phyloP scores from a whole-genome alignment of 768 basidiomycete genomes.

The Phanerodontia chrysosporium region DNA sequence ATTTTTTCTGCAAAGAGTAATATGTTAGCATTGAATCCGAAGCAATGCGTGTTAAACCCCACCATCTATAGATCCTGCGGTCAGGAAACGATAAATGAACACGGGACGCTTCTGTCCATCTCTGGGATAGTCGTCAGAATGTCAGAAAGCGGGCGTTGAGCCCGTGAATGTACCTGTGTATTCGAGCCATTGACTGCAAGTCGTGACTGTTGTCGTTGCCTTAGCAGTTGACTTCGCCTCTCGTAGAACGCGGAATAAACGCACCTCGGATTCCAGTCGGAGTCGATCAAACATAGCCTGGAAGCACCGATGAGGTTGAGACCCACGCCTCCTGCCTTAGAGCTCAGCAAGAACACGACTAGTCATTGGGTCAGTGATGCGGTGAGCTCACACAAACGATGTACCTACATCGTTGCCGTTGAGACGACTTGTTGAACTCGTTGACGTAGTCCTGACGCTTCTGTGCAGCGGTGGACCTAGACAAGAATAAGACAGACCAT shows the following conservation, averaged over 20 bases:
- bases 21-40: constrained; percentile 6
- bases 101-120: constrained; percentile 94
- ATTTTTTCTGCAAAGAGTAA: constrained; percentile 64
- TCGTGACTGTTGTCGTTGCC: constrained; percentile 87
- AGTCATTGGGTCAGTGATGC: not conserved
- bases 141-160: not conserved
- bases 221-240: not conserved
- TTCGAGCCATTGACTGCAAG: constrained; percentile 95
- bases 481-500: not conserved
- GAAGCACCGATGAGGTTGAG: constrained; percentile 93
- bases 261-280: constrained; percentile 92
- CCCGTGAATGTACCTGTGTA: constrained; percentile 62
- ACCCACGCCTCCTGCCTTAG: constrained; percentile 94
- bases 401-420: constrained; percentile 64
- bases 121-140: constrained; percentile 34
- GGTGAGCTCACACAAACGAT: not conserved
- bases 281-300: constrained; percentile 80
- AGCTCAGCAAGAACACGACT: constrained; percentile 91
- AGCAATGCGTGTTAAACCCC: not conserved
- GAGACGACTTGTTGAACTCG: constrained; percentile 76
- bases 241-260: constrained; percentile 3
- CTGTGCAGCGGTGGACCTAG: constrained; percentile 69
- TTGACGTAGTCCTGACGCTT: constrained; percentile 89
- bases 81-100: constrained; percentile 84
- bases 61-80: constrained; percentile 90